These are phyloP conservation scores for Colletotrichum magnum DNA, from an alignment of 2,329 filamentous ascomycete species.

Conservation along the genomic window DNA sequence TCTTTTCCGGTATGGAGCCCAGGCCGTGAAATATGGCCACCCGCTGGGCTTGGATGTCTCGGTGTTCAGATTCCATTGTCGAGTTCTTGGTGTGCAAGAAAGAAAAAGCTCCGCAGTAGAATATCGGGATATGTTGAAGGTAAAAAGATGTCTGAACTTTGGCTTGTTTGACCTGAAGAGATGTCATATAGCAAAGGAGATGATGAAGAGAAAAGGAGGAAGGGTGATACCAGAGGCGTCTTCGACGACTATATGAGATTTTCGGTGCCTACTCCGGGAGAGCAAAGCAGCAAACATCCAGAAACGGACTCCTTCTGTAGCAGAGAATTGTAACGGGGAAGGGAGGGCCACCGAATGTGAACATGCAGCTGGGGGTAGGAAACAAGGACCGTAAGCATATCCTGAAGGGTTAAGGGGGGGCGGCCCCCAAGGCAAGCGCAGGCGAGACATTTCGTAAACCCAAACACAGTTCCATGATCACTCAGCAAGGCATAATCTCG, in stretches of 20 bases:
- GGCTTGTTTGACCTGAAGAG: too few relatives aligned
- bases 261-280: background rate
- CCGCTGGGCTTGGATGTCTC: background rate
- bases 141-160: background rate
- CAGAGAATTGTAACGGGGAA: background rate
- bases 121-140: background rate
- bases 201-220: background rate
- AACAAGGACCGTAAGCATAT: too few relatives aligned
- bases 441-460: background rate
- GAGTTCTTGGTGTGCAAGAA: background rate
- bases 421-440: background rate
- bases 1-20: constrained; percentile 16
- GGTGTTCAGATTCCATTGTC: constrained; percentile 6
- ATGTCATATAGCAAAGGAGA: background rate
- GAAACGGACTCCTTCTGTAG: background rate
- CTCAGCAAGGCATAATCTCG: constrained; percentile 3
- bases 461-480: background rate
- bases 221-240: background rate
- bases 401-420: background rate
- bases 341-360: background rate
- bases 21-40: background rate
- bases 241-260: background rate
- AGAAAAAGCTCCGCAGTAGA: background rate
- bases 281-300: background rate
- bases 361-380: too few relatives aligned